phyloP scores from a whole-genome alignment of 106 monocot genomes.

The Dioscorea dumetorum region DNA sequence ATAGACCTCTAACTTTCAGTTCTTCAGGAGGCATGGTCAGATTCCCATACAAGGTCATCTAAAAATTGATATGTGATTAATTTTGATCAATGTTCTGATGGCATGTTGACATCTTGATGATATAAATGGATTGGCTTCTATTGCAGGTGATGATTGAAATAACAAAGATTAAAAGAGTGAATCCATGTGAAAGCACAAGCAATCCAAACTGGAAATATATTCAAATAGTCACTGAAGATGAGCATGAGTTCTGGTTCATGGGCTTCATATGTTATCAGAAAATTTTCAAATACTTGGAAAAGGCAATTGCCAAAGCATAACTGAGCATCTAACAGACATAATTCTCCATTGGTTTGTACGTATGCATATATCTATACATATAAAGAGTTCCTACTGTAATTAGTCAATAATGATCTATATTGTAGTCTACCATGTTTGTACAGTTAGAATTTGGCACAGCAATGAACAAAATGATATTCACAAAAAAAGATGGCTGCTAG shows the following conservation, averaged over 20 bases:
- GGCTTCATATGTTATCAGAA: constrained; percentile 48
- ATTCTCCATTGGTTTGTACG: neutral
- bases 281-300: constrained; percentile 36
- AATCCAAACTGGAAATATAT: constrained; percentile 51
- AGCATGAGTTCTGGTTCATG: constrained; percentile 69
- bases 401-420: too few species aligned
- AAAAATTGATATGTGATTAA: neutral
- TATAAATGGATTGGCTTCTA: neutral
- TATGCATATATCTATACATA: neutral
- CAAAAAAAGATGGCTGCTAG: too few species aligned
- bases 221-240: constrained; percentile 42
- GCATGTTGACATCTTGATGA: neutral
- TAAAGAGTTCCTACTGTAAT: neutral
- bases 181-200: constrained; percentile 24
- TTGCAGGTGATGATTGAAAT: constrained; percentile 41
- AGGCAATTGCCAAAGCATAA: constrained; percentile 9
- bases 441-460: neutral
- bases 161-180: constrained; percentile 30
- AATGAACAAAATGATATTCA: too few species aligned
- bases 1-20: constrained; percentile 17
- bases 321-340: neutral
- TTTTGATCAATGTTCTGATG: neutral
- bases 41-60: constrained; percentile 21
- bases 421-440: neutral
- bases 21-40: constrained; percentile 21